Evolutionary conservation across 1,284 basidiomycete species (phyloP), one percentile per base, ranked within the genome.

Genomic region (Fomitopsis pinicola): DNA sequence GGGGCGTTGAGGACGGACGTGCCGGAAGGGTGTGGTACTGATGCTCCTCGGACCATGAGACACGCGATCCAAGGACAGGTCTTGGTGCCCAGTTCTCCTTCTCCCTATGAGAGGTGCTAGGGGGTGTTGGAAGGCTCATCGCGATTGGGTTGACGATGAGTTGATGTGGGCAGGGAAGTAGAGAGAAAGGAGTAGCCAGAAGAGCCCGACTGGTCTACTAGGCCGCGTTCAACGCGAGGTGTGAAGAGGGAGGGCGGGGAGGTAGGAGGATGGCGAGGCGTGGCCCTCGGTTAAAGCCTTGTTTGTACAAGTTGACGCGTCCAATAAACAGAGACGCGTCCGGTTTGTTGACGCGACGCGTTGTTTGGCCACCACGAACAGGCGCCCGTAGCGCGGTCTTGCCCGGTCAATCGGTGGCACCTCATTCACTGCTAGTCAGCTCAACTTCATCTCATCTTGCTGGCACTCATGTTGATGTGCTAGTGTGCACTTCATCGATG

Each of bases 41-140:
- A 66, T 85, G 79, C 45, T 82, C 73, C 58, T 81, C 77, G 0
- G 84, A 83, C 85, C 86, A 90, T 1, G 76, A 80, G 57, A 90
- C 86, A 56, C 79, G 82, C 55, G 75, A 72, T 38, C 63, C 63
- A 52, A 33, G 30, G 12, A 50, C 33, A 60, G 68, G 68, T 42
- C 65, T 64, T 5, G 66, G 67, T 33, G 74, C 62, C 46, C 74
- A 76, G 68, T 81, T 82, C 63, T 78, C 79, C 72, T 85, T 86
- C 59, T 73, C 73, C 54, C 82, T 76, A 63, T 87, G 86, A 10
- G 80, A 77, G 3, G 87, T 85, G 60, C 75, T 74, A 2, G 88
- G 88, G n/a, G 88, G 88, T 2, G 87, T 89, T 10, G 79, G 82
- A 35, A 89, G 80, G 48, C 69, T 71, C 67, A 67, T 68, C 28